These are phyloP conservation scores for Massarina eburnea DNA, from an alignment of 2,329 filamentous ascomycete genomes.

Conservation along the genomic window DNA sequence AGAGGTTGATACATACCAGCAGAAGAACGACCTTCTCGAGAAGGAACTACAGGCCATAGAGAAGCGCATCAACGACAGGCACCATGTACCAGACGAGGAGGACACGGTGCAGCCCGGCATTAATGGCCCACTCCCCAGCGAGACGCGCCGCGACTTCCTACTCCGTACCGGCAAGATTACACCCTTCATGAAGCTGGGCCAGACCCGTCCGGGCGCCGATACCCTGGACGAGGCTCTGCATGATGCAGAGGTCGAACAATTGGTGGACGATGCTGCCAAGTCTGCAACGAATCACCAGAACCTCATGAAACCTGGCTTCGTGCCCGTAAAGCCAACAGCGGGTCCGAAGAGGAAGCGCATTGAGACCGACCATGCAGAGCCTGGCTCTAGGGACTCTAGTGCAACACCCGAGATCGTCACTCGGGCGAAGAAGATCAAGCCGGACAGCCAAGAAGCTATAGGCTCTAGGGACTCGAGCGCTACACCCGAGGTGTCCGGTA, in stretches of 20 bases:
- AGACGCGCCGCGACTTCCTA: constrained; percentile 84
- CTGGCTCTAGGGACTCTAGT: constrained; percentile 17
- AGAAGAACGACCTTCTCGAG: constrained; percentile 65
- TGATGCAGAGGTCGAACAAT: constrained; percentile 74
- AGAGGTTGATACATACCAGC: constrained; percentile 67
- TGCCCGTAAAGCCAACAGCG: constrained; percentile 28
- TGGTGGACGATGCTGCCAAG: constrained; percentile 49
- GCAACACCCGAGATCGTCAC: constrained; percentile 16
- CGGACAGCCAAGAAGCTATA: too few species aligned
- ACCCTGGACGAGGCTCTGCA: constrained; percentile 76
- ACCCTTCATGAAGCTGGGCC: constrained; percentile 80
- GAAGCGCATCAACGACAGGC: constrained; percentile 75
- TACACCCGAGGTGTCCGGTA: constrained; percentile 22
- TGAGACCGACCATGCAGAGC: constrained; percentile 12
- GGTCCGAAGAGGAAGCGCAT: constrained; percentile 47
- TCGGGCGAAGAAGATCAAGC: too few species aligned
- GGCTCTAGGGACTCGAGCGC: constrained; percentile 20
- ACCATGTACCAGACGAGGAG: constrained; percentile 55
- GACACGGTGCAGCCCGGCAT: constrained; percentile 48
- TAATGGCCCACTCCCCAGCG: constrained; percentile 69
- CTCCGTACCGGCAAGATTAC: constrained; percentile 98
- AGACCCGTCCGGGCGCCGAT: constrained; percentile 64
- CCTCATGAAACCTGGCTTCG: constrained; percentile 52
- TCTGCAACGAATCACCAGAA: constrained; percentile 51
- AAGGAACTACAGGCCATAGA: constrained; percentile 80